A percentile compares a stretch with the other conserved stretches of the same genome.
Conservation (phyloP, 192 early-diverging fungal genomes). For the Geranomyces variabilis region DNA sequence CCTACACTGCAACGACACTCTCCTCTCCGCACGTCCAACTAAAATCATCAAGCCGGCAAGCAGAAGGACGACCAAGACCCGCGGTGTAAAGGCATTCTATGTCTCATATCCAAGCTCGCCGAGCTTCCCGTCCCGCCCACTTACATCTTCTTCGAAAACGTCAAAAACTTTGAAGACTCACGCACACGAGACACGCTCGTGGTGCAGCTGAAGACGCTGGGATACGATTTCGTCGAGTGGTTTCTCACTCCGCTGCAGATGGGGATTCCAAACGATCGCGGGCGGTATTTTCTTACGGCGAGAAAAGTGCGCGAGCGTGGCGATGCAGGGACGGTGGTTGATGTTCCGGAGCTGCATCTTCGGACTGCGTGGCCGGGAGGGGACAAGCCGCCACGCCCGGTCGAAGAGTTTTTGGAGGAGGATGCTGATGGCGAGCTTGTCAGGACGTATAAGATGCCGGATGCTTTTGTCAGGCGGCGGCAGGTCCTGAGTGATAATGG, state of each 20-base stretch:
- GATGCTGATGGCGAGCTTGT: not conserved
- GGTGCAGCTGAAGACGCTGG: conserved; percentile 32
- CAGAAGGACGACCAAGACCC: conserved; percentile 62
- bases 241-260: conserved; percentile 54
- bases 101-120: conserved; percentile 46
- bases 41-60: conserved; percentile 61
- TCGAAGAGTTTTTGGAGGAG: conserved; percentile 23
- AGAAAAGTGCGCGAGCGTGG: not conserved
- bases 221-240: conserved; percentile 48
- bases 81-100: conserved; percentile 43
- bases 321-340: not conserved
- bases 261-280: conserved; percentile 59
- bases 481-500: conserved; percentile 10
- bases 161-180: conserved; percentile 53
- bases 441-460: not conserved
- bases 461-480: conserved; percentile 1
- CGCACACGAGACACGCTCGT: conserved; percentile 39
- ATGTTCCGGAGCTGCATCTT: not conserved
- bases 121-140: conserved; percentile 36
- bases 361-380: conserved; percentile 8
- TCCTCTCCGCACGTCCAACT: not conserved
- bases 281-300: conserved; percentile 55
- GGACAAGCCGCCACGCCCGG: not conserved
- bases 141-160: conserved; percentile 61
- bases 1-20: not conserved